These are phyloP conservation scores for Macrolepiota albuminosa DNA, from an alignment of 768 basidiomycete genomes.

Conservation along the genomic window DNA sequence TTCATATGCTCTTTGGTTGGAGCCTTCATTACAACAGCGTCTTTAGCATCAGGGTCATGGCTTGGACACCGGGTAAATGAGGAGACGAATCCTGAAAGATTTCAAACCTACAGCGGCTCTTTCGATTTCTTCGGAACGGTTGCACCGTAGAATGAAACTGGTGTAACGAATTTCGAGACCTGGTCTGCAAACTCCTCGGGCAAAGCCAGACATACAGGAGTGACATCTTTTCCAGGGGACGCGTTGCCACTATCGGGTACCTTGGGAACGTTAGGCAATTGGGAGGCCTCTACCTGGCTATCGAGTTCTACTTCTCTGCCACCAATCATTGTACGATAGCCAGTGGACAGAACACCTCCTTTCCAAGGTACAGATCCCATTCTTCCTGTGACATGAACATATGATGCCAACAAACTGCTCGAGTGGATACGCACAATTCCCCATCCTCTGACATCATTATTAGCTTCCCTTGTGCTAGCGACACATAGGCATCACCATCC, in stretches of 20 bases:
- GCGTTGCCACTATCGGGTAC: background rate
- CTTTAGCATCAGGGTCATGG: conserved; percentile 71
- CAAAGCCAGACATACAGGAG: background rate
- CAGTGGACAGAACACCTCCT: conserved; percentile 45
- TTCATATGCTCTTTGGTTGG: conserved; percentile 65
- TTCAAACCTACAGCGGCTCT: conserved; percentile 38
- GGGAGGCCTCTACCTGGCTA: conserved; percentile 39
- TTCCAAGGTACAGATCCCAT: conserved; percentile 63
- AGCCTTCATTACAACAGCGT: conserved; percentile 82
- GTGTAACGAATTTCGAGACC: conserved; percentile 37
- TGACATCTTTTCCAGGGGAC: conserved; percentile 9
- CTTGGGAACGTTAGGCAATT: conserved; percentile 42
- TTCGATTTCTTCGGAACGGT: conserved; percentile 31
- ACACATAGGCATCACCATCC: conserved; percentile 75
- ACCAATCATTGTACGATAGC: conserved; percentile 41
- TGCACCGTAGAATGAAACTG: conserved; percentile 61
- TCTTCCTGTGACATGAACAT: conserved; percentile 26
- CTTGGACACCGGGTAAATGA: conserved; percentile 28
- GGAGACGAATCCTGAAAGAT: background rate
- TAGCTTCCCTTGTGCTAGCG: conserved; percentile 43
- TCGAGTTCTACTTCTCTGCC: conserved; percentile 64
- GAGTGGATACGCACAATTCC: conserved; percentile 45
- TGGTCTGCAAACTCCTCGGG: conserved; percentile 7
- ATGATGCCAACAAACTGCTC: background rate
- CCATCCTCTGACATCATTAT: conserved; percentile 68